These are phyloP conservation scores for Chaetomiaceae sp. DNA, from an alignment of 2,329 filamentous ascomycete genomes.

Conservation along the genomic window DNA sequence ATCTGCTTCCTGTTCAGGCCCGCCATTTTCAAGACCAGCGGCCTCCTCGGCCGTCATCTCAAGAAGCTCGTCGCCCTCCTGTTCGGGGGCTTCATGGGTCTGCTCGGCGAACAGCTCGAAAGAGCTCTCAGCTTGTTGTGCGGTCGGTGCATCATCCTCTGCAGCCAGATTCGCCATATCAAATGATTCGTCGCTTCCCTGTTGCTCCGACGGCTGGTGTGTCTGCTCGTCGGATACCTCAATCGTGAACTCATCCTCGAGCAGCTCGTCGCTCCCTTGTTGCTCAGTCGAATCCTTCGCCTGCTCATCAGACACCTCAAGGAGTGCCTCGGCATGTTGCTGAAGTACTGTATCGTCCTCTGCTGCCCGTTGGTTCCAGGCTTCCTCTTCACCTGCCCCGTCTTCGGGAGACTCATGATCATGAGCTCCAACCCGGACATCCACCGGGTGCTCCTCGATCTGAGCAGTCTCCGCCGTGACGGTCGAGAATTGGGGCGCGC, in stretches of 20 bases:
- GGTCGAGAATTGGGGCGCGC: neutral
- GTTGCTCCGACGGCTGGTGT: neutral
- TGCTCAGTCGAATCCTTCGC: neutral
- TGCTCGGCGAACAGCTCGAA: neutral
- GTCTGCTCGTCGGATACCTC: neutral
- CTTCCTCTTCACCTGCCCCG: neutral
- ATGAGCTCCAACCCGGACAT: neutral
- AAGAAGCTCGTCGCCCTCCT: slow-evolving; percentile 1
- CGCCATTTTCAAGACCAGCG: neutral
- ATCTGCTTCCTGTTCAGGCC: slow-evolving; percentile 7
- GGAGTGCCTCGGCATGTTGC: neutral
- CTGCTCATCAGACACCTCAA: neutral
- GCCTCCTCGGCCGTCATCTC: slow-evolving; percentile 6
- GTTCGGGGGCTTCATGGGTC: neutral
- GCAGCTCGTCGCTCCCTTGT: slow-evolving; percentile 1
- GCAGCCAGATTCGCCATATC: neutral
- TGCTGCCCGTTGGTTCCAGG: slow-evolving; percentile 9
- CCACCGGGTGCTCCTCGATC: neutral
- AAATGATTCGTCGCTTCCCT: neutral
- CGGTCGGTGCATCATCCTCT: neutral
- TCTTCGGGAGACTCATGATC: slow-evolving; percentile 4
- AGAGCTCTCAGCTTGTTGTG: neutral
- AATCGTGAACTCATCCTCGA: neutral
- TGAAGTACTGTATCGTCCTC: neutral
- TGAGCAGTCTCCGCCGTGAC: neutral